A percentile compares a stretch with the other conserved stretches of the same genome.
These are phyloP conservation scores for Psilocybe cubensis DNA, from an alignment of 768 basidiomycete genomes.

Conservation along the genomic window DNA sequence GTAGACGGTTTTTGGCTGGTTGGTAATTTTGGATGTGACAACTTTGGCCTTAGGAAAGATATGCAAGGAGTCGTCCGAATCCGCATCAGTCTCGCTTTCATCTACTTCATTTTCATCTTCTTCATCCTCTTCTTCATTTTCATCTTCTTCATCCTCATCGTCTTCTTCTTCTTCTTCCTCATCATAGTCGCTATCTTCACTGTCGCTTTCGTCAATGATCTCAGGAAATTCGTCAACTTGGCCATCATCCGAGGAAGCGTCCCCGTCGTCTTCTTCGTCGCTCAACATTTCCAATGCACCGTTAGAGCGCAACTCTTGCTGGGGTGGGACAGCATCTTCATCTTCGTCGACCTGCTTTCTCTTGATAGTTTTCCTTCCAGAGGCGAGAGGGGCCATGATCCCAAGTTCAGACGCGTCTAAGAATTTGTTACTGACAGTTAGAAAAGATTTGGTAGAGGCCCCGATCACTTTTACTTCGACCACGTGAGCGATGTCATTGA, in stretches of 20 bases:
- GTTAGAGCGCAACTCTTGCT: conserved; percentile 35
- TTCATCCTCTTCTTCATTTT: conserved; percentile 35
- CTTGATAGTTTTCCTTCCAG: conserved; percentile 50
- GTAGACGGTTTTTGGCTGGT: conserved; percentile 81
- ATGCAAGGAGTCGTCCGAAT: conserved; percentile 51
- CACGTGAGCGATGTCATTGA: conserved; percentile 15
- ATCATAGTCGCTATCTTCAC: conserved; percentile 43
- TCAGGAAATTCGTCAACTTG: conserved; percentile 77
- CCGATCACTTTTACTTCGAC: conserved; percentile 23
- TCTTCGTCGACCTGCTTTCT: conserved; percentile 53
- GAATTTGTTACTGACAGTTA: conserved; percentile 2
- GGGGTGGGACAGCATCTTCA: conserved; percentile 32
- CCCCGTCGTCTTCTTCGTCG: conserved; percentile 64
- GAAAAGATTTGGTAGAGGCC: conserved; percentile 21
- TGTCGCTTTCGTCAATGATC: conserved; percentile 60
- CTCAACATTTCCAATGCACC: conserved; percentile 72
- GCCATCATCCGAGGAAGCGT: conserved; percentile 55
- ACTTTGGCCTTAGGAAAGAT: conserved; percentile 69
- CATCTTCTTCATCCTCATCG: conserved; percentile 45
- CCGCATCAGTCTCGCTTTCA: conserved; percentile 38
- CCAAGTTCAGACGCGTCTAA: background rate
- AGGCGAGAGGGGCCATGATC: conserved; percentile 21
- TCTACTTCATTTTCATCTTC: conserved; percentile 46
- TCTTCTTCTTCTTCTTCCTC: conserved; percentile 33
- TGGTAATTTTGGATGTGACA: conserved; percentile 79